Evolutionary conservation across 148 eudicot genomes (phyloP), one percentile per base, ranked within the genome.

Genomic region (Persicaria tinctoria): DNA sequence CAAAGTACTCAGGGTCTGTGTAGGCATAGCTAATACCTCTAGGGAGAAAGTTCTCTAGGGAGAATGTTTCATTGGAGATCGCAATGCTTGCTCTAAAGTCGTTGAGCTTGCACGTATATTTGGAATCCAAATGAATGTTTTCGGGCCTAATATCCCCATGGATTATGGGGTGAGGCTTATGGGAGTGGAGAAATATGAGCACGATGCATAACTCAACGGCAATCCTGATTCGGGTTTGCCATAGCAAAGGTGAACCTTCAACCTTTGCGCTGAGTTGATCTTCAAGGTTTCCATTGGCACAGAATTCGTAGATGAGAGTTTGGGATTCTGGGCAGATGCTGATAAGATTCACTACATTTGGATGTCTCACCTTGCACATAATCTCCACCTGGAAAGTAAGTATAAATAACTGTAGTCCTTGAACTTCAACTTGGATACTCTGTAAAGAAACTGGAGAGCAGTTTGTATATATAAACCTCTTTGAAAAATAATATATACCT

Each of bases 291-390:
- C 91, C 92, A 74, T 87, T 90, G 56, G 84, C 93, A 17, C 86
- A 80, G 85, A 83, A 92, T 75, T 95, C 97, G 13, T 90, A 92
- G 55, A 89, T 80, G 72, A 95, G 85, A 50, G 93, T 82, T 75
- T 90, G 83, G 0, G 93, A 84, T 82, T 95, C 98, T 64, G 89
- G 75, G 80, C 93, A 90, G 68, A 82, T 79, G 27, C 98, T 97
- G 0, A 90, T 56, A 48, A 91, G 86, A 4, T 85, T 85, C 23
- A 86, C 93, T 72, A 94, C 81, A 82, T 92, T 89, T 74, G 91
- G 98, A 85, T 95, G 98, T 78, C 97, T 83, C 74, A 90, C 83
- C 72, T 89, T 89, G 75, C 86, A 77, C 73, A 92, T 18, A 77
- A 80, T 69, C 81, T 84, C 89, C 32, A 79, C 91, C 98, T 95